These are phyloP conservation scores for Coniochaeta sp. DNA, from an alignment of 2,329 filamentous ascomycete species.

Conservation along the genomic window DNA sequence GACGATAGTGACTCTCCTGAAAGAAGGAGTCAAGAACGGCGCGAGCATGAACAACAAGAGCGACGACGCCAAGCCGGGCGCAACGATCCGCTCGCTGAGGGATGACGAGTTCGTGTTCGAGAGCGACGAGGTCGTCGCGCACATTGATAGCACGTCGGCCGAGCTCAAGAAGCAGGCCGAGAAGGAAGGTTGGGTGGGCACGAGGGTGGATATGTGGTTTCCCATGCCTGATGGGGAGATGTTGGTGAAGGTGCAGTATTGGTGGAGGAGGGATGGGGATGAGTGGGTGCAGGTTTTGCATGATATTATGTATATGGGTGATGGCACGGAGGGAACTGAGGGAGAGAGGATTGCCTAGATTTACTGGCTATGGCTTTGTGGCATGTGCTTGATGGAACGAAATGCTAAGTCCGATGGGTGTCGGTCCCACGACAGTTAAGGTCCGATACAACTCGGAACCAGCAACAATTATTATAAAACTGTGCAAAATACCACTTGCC, in stretches of 20 bases:
- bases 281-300: slow-evolving; percentile 18
- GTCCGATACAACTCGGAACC: background rate
- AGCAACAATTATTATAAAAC: no score
- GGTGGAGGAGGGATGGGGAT: slow-evolving; percentile 17
- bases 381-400: background rate
- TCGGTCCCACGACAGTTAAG: background rate
- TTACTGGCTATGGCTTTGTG: no score
- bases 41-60: background rate
- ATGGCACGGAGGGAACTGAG: slow-evolving; percentile 16
- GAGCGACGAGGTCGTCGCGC: slow-evolving; percentile 8
- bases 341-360: slow-evolving; percentile 5
- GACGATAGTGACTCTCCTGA: slow-evolving; percentile 17
- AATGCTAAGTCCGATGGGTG: background rate
- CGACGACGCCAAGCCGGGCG: slow-evolving; percentile 5
- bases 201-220: slow-evolving; percentile 22
- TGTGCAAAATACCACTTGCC: no score
- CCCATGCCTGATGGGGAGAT: slow-evolving; percentile 7
- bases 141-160: slow-evolving; percentile 7
- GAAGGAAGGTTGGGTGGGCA: slow-evolving; percentile 17
- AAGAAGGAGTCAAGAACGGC: slow-evolving; percentile 9
- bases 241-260: slow-evolving; percentile 22
- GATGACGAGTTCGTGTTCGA: slow-evolving; percentile 12
- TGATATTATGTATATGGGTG: slow-evolving; percentile 21
- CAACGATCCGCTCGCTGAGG: slow-evolving; percentile 11
- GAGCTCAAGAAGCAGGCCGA: slow-evolving; percentile 11